phyloP scores from a whole-genome alignment of 2,329 filamentous ascomycete species.

The Fusarium agapanthi region DNA sequence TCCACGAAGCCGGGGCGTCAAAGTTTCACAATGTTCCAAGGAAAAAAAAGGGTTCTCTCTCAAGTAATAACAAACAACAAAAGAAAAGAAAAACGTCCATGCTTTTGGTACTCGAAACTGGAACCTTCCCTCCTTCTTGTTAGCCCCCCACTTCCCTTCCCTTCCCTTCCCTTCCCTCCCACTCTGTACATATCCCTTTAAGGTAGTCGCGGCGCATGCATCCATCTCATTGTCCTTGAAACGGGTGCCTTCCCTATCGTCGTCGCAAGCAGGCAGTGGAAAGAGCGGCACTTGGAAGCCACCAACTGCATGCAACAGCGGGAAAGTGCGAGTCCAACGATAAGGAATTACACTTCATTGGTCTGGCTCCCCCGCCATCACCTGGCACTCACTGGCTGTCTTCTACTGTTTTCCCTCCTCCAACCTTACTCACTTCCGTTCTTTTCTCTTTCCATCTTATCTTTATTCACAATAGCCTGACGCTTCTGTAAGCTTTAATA shows the following conservation, averaged over 20 bases:
- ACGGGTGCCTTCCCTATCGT: slow-evolving; percentile 5
- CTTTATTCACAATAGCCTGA: slow-evolving; percentile 2
- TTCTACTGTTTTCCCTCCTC: slow-evolving; percentile 13
- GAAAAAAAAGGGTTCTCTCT: slow-evolving; percentile 5
- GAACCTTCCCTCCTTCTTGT: slow-evolving; percentile 28
- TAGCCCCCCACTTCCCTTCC: slow-evolving; percentile 6
- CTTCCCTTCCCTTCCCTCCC: not conserved
- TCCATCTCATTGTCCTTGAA: not conserved
- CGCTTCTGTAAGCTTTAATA: slow-evolving; percentile 19
- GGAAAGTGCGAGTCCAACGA: slow-evolving; percentile 13
- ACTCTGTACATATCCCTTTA: not conserved
- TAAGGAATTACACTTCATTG: slow-evolving; percentile 31
- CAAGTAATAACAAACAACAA: not conserved
- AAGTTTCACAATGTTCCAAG: slow-evolving; percentile 28
- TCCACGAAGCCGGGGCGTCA: slow-evolving; percentile 22
- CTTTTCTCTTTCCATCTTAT: not conserved
- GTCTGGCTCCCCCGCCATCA: slow-evolving; percentile 18
- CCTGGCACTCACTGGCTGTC: slow-evolving; percentile 1
- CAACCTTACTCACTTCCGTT: slow-evolving; percentile 8
- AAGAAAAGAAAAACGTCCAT: slow-evolving; percentile 11
- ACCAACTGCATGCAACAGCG: not conserved
- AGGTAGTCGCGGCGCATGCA: slow-evolving; percentile 5
- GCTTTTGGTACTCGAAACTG: slow-evolving; percentile 17
- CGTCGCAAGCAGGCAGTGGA: slow-evolving; percentile 19
- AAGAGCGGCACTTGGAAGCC: slow-evolving; percentile 14